phyloP scores from a whole-genome alignment of 257 asterid genomes.

The Gentiana dahurica region DNA sequence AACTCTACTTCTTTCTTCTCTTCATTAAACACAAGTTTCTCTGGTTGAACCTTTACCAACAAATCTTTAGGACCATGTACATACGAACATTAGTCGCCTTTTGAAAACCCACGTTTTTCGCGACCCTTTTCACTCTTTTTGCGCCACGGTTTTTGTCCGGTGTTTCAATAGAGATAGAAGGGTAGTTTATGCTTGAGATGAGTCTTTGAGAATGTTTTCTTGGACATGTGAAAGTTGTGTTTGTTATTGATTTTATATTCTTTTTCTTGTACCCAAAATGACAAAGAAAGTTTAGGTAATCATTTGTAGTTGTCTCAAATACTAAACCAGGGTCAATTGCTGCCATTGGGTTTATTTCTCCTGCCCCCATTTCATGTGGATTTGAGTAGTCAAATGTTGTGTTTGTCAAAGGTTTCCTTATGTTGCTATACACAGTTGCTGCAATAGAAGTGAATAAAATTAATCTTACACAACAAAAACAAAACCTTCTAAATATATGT shows the following conservation, averaged over 20 bases:
- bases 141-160: constrained; percentile 19
- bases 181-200: constrained; percentile 55
- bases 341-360: constrained; percentile 46
- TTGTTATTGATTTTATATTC: constrained; percentile 26
- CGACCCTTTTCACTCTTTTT: constrained; percentile 41
- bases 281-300: constrained; percentile 53
- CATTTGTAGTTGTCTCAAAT: constrained; percentile 41
- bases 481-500: too few species aligned
- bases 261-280: constrained; percentile 39
- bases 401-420: constrained; percentile 32
- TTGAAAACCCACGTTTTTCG: constrained; percentile 38
- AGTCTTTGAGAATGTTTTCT: constrained; percentile 12
- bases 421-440: constrained; percentile 48
- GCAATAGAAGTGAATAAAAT: constrained; percentile 1
- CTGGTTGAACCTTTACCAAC: constrained; percentile 32
- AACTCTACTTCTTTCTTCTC: constrained; percentile 23
- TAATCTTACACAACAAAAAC: not conserved
- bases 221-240: constrained; percentile 41
- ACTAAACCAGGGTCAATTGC: constrained; percentile 66
- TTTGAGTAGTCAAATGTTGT: constrained; percentile 18
- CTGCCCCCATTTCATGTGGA: constrained; percentile 57
- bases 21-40: constrained; percentile 21
- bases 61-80: constrained; percentile 41
- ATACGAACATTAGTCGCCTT: constrained; percentile 31
- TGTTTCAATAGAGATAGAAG: constrained; percentile 52